phyloP scores from a whole-genome alignment of 2,329 filamentous ascomycete species.

The Aspergillus piperis region DNA sequence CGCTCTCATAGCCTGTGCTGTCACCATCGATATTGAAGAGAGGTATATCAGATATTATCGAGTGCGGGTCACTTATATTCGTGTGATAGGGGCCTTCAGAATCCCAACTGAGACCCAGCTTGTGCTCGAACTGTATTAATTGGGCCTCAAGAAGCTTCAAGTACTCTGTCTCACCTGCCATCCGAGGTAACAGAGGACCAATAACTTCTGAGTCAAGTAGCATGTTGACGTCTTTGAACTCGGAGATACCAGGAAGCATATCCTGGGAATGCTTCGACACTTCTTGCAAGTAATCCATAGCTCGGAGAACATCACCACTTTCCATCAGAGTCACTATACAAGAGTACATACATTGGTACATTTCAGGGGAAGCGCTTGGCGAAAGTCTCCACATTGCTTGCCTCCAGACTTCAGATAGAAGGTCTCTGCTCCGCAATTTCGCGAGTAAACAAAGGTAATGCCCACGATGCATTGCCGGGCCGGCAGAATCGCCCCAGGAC shows the following conservation, averaged over 20 bases:
- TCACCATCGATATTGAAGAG: constrained; percentile 30
- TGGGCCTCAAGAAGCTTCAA: constrained; percentile 27
- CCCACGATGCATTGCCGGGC: constrained; percentile 7
- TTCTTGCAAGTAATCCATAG: constrained; percentile 26
- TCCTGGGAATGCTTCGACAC: constrained; percentile 25
- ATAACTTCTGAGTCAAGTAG: constrained; percentile 27
- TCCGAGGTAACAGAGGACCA: constrained; percentile 21
- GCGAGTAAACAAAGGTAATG: constrained; percentile 31
- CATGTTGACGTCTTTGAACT: constrained; percentile 20
- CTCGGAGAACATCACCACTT: constrained; percentile 23
- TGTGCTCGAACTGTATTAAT: constrained; percentile 32
- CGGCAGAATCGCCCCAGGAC: constrained; percentile 11
- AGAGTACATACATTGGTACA: constrained; percentile 23
- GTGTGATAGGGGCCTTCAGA: constrained; percentile 20
- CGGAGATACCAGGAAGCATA: constrained; percentile 29
- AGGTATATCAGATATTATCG: constrained; percentile 23
- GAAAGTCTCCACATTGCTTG: constrained; percentile 17
- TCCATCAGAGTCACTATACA: constrained; percentile 30
- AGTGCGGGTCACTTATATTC: constrained; percentile 19
- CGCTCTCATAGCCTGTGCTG: constrained; percentile 25
- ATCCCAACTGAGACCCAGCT: constrained; percentile 35
- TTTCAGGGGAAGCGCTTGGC: neutral
- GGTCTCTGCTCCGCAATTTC: constrained; percentile 24
- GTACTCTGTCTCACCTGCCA: constrained; percentile 27
- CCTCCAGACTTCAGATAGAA: constrained; percentile 28